These are phyloP conservation scores for Nowakowskiella sp. DNA, from an alignment of 192 early-diverging fungal species.

Conservation along the genomic window DNA sequence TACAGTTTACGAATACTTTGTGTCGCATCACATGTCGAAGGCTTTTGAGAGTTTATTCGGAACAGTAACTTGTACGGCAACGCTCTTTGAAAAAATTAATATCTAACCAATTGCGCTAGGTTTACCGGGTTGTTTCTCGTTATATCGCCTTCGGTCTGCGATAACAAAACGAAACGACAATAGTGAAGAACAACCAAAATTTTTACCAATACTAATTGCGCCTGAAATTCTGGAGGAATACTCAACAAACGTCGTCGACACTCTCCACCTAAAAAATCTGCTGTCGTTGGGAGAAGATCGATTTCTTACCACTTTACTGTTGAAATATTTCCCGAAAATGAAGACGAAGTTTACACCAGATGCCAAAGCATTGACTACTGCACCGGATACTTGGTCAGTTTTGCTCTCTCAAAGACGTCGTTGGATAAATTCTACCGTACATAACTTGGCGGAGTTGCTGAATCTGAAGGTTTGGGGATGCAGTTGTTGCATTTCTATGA, in stretches of 20 bases:
- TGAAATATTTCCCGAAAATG: slow-evolving; percentile 97
- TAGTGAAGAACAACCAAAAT: slow-evolving; percentile 74
- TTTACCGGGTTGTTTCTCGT: slow-evolving; percentile 95
- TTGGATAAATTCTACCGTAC: slow-evolving; percentile 99
- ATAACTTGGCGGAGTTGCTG: slow-evolving; percentile 93
- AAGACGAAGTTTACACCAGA: slow-evolving; percentile 89
- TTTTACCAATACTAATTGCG: slow-evolving; percentile 77
- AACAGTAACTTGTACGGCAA: slow-evolving; percentile 87
- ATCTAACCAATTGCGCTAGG: slow-evolving; percentile 30
- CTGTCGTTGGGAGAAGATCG: slow-evolving; percentile 97
- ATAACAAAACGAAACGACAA: slow-evolving; percentile 61
- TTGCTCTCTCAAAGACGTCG: slow-evolving; percentile 96
- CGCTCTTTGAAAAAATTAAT: slow-evolving; percentile 78
- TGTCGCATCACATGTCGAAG: slow-evolving; percentile 85
- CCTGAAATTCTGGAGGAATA: slow-evolving; percentile 90
- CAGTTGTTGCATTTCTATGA: slow-evolving; percentile 86
- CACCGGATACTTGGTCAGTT: slow-evolving; percentile 87
- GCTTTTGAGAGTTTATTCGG: slow-evolving; percentile 88
- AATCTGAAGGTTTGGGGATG: slow-evolving; percentile 93
- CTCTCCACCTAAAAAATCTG: slow-evolving; percentile 98
- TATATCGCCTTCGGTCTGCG: slow-evolving; percentile 91
- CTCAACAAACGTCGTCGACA: slow-evolving; percentile 88
- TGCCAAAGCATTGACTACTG: slow-evolving; percentile 87
- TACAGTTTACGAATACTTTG: slow-evolving; percentile 93
- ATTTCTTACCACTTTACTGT: slow-evolving; percentile 68